Percentiles rank a stretch among this genome's conserved stretches.
These are phyloP conservation scores for Aspergillus panamensis DNA, from an alignment of 495 filamentous ascomycete genomes.

Conservation along the genomic window DNA sequence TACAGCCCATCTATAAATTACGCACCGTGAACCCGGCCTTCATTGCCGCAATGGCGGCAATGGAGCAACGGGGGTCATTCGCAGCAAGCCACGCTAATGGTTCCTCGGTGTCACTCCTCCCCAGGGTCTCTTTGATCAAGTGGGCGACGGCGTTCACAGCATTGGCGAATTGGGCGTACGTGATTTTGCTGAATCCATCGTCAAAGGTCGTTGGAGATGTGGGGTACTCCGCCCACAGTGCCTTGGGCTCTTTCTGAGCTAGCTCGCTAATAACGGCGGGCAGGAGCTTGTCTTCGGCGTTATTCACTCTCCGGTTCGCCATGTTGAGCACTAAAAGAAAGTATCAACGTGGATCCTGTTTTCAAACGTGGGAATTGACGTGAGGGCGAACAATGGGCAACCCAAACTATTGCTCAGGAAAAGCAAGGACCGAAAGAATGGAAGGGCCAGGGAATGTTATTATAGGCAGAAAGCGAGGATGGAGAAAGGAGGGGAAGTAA, in stretches of 20 bases:
- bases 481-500: not conserved
- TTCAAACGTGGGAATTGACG: not conserved
- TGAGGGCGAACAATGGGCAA: not conserved
- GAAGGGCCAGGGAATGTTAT: not conserved
- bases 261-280: slow-evolving; percentile 23
- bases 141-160: slow-evolving; percentile 12
- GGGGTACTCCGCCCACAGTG: slow-evolving; percentile 12
- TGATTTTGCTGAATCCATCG: slow-evolving; percentile 19
- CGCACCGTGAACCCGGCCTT: slow-evolving; percentile 13
- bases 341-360: not conserved
- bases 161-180: slow-evolving; percentile 22
- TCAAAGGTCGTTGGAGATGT: slow-evolving; percentile 21
- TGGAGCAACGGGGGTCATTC: slow-evolving; percentile 12
- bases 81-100: slow-evolving; percentile 14
- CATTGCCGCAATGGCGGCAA: slow-evolving; percentile 13
- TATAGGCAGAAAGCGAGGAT: not conserved
- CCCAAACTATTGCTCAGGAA: not conserved
- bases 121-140: not conserved
- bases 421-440: not conserved
- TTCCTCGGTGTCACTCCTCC: slow-evolving; percentile 8
- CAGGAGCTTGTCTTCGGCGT: not conserved
- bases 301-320: not conserved
- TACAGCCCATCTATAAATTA: not conserved
- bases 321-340: not conserved
- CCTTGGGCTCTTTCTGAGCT: slow-evolving; percentile 1